phyloP scores from a whole-genome alignment of 2,329 filamentous ascomycete species.

The Diplocarpon rosae region DNA sequence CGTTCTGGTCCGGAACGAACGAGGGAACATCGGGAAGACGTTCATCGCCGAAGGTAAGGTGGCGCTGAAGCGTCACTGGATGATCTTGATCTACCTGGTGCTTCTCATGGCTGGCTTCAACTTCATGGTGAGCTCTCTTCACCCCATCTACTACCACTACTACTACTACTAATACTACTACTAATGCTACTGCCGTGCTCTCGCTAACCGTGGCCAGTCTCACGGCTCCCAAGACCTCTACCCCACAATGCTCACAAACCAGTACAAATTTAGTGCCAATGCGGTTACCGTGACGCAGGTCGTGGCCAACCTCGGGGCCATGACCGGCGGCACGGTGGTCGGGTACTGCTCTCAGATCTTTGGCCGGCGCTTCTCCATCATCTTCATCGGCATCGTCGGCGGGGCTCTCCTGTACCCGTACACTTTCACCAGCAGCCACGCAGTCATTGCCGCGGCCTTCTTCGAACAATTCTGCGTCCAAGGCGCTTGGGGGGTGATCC shows the following conservation, averaged over 20 bases:
- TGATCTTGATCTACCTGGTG: constrained; percentile 69
- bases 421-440: constrained; percentile 51
- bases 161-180: too few species aligned
- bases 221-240: constrained; percentile 37
- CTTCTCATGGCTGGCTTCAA: constrained; percentile 86
- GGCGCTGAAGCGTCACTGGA: constrained; percentile 69
- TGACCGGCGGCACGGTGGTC: constrained; percentile 52
- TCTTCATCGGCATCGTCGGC: constrained; percentile 51
- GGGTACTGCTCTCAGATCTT: constrained; percentile 59
- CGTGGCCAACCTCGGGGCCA: constrained; percentile 58
- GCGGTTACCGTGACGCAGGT: constrained; percentile 54
- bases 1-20: constrained; percentile 48
- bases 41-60: constrained; percentile 71
- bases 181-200: constrained; percentile 24
- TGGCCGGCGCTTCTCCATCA: constrained; percentile 57
- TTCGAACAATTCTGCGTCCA: constrained; percentile 75
- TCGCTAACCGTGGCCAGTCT: constrained; percentile 9
- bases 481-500: constrained; percentile 64
- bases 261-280: constrained; percentile 33
- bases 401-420: constrained; percentile 78
- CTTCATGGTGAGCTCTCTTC: constrained; percentile 68
- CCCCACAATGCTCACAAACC: constrained; percentile 44
- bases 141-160: constrained; percentile 31
- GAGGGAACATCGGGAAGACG: constrained; percentile 51
- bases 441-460: constrained; percentile 69